Percentiles rank a stretch among this genome's conserved stretches.
Evolutionary conservation across 75 land plant species (phyloP).

Genomic region (Selaginella moellendorffii): DNA sequence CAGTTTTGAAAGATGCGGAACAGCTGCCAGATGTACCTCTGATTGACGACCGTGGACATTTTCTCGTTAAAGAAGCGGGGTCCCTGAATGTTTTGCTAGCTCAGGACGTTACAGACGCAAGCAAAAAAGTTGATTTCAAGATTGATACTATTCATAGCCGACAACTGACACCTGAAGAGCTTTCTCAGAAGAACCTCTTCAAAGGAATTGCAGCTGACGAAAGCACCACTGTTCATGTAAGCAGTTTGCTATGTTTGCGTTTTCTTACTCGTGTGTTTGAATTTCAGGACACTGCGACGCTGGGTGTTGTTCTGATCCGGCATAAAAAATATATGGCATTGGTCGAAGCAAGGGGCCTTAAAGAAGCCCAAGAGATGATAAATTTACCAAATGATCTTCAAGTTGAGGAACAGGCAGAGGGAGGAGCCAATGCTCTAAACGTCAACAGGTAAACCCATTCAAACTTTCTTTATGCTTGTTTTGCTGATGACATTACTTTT

Average conservation of each 20-base stretch:
- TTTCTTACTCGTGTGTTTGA: no score
- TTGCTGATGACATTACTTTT: neutral
- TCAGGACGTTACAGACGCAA: slow-evolving; percentile 50
- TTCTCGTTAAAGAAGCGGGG: slow-evolving; percentile 39
- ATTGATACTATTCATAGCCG: slow-evolving; percentile 41
- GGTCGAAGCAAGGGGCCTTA: slow-evolving; percentile 43
- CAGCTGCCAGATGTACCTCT: neutral
- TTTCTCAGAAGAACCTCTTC: slow-evolving; percentile 45
- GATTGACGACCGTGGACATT: slow-evolving; percentile 3
- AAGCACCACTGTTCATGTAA: slow-evolving; percentile 85
- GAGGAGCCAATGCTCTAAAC: slow-evolving; percentile 88
- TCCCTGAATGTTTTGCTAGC: slow-evolving; percentile 38
- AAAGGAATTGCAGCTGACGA: slow-evolving; percentile 95
- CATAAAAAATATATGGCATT: slow-evolving; percentile 53
- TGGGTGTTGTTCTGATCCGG: slow-evolving; percentile 58
- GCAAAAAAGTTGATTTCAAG: slow-evolving; percentile 53
- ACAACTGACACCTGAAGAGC: slow-evolving; percentile 14
- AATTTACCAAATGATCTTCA: slow-evolving; percentile 21
- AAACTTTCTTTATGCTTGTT: neutral
- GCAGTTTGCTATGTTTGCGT: slow-evolving; percentile 5
- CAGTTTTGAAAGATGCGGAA: slow-evolving; percentile 20
- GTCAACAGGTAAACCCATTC: slow-evolving; percentile 56
- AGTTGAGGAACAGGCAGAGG: slow-evolving; percentile 61
- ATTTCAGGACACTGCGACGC: slow-evolving; percentile 62
- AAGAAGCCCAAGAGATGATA: slow-evolving; percentile 3